Evolutionary conservation across 805 yeast species (phyloP), one percentile per base, ranked within the genome.

Genomic region (Candida qinlingensis): DNA sequence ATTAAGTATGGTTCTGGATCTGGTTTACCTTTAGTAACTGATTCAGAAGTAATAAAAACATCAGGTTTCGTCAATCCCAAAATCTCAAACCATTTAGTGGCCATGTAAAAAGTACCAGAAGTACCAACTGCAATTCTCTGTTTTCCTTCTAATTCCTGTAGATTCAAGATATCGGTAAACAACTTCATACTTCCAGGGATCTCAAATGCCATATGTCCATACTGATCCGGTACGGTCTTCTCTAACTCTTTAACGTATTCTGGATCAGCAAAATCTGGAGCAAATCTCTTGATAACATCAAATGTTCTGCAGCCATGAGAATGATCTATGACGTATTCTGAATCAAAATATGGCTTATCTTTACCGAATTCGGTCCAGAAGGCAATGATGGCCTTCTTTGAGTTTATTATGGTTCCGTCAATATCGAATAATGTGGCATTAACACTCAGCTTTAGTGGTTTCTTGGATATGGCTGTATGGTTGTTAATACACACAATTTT

Each of bases 281-380:
- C 80, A 75, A 80, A 81, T 64, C 79, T 77, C 55, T 76, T 75
- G 61, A 86, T 80, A 41, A 85, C 84, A 61, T 87, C 96, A 59
- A 77, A 80, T 36, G 92, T 86, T 69, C 96, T 78, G 69, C 87
- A 81, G 34, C 96, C 96, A 68, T 87, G 96, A 35, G 85, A 77
- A 46, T 83, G 79, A 66, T 81, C 77, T 64, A 85, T 80, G 48
- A 87, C 84, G 58, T 83, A 81, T 54, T 81, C 82, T 12, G 89
- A 82, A 65, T 83, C 80, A 51, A 83, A 79, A 64, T 79, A 79
- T 46, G 87, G 79, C 70, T 84, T 77, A 60, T 79, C 77, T 59
- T 74, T 73, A 55, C 83, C 87, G 62, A 83, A 80, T 54, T 80
- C 82, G 61, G 78, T 77, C 95, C 95, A 87, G 72, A 86, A 83